Evolutionary conservation across 164 flowering plant genomes (phyloP).

Genomic region (Macadamia tetraphylla): DNA sequence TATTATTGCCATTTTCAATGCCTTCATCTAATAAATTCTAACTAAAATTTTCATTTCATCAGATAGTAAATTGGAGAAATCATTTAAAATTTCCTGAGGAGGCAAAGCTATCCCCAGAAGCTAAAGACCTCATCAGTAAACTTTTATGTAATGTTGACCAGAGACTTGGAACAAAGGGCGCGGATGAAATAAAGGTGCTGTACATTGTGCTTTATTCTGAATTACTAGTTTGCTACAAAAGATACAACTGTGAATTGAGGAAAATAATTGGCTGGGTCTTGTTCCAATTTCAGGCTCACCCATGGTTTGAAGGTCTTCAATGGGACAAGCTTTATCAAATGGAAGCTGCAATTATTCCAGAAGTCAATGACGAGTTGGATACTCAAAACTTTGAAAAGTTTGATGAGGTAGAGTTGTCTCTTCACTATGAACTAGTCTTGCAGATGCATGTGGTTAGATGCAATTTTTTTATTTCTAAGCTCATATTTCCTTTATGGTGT

Average conservation of each 20-base stretch:
- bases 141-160: constrained; percentile 58
- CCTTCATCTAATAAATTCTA: too few relatives aligned
- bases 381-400: constrained; percentile 87
- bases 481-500: background rate
- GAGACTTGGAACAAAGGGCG: constrained; percentile 57
- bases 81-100: constrained; percentile 72
- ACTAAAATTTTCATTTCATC: constrained; percentile 4
- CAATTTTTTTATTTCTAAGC: background rate
- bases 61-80: constrained; percentile 71
- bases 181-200: constrained; percentile 71
- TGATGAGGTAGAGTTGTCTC: constrained; percentile 45
- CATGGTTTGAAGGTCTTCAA: constrained; percentile 60
- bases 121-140: constrained; percentile 58
- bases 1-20: background rate
- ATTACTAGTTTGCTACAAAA: background rate
- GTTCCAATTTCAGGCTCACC: constrained; percentile 37
- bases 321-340: constrained; percentile 70
- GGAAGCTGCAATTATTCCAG: constrained; percentile 86
- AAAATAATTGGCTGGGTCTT: constrained; percentile 4
- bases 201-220: background rate
- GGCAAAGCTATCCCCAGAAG: constrained; percentile 50
- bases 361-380: constrained; percentile 74
- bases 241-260: background rate
- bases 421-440: background rate
- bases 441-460: background rate